phyloP scores from a whole-genome alignment of 1,284 basidiomycete genomes.

The Puccinia polysora region DNA sequence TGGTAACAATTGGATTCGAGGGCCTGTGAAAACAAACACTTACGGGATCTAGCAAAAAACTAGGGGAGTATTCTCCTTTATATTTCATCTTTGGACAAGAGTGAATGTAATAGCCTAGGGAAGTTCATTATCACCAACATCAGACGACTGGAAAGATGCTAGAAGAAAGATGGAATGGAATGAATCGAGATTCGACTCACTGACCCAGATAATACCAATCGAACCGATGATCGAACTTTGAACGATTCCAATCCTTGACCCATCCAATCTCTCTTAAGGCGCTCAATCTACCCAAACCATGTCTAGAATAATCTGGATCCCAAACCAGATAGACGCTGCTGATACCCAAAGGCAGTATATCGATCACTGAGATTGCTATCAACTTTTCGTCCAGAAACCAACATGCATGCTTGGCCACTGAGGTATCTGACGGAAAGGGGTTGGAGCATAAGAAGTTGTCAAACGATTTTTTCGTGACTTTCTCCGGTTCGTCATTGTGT shows the following conservation, averaged over 20 bases:
- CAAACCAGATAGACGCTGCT: conserved; percentile 97
- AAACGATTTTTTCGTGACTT: conserved; percentile 10
- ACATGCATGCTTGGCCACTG: conserved; percentile 22
- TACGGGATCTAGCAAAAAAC: conserved; percentile 81
- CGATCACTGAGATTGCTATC: conserved; percentile 81
- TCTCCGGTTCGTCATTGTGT: conserved; percentile 16
- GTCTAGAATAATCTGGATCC: conserved; percentile 68
- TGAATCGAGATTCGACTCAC: background rate
- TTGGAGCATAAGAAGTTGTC: conserved; percentile 22
- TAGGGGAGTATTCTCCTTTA: conserved; percentile 86
- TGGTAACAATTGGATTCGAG: background rate
- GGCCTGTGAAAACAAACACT: conserved; percentile 48
- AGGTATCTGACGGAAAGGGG: background rate
- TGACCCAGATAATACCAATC: conserved; percentile 46
- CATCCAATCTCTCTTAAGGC: conserved; percentile 73
- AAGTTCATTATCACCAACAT: background rate
- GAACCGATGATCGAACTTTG: conserved; percentile 49
- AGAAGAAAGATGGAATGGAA: conserved; percentile 35
- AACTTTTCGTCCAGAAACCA: conserved; percentile 63
- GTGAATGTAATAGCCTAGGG: conserved; percentile 69
- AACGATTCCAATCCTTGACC: conserved; percentile 59
- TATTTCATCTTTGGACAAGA: conserved; percentile 93
- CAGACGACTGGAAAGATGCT: conserved; percentile 45
- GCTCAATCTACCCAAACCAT: conserved; percentile 74
- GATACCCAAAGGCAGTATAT: conserved; percentile 82